Base-by-base conservation (phyloP, 1,284 basidiomycete genomes). In the Leccinum ponderosum region DNA sequence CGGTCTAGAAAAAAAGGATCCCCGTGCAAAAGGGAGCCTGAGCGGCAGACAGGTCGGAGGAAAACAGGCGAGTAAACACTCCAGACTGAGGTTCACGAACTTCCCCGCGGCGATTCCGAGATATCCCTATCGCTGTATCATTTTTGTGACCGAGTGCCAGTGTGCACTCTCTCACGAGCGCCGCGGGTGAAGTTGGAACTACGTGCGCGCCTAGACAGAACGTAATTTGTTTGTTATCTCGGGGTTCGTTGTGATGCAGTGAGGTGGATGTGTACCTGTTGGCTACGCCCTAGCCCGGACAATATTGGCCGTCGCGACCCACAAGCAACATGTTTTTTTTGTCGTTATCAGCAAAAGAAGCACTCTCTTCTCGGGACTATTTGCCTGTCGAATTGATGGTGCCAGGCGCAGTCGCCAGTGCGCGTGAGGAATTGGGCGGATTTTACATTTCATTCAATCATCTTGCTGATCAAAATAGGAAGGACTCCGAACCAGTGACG, bases 81-180 rank as follows among this genome's bases (percentile, higher is more conserved):
- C 57, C 4, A 3, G 25, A 31, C n/a, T 6, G 33, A 61, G 9
- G n/a, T 57, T 42, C 29, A 27, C 17, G 9, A 22, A 15, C 20
- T 27, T n/a, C 25, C 48, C 29, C 53, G 62, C 65, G 44, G 63
- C 39, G 35, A 15, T 59, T 9, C 15, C 29, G 15, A 47, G 8
- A 35, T 39, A 17, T 22, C 27, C 56, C 48, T 25, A 50, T 50
- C 48, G 12, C 25, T 15, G 48, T 50, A 25, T 22, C 12, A 50
- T 9, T 50, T 50, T 27, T 50, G 22, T 14, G 15, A 50, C 48
- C 20, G 25, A 61, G 31, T n/a, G 15, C 37, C 44, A 22, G 6
- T 47, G 17, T 47, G 20, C 44, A 47, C 3, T 47, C 44, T 44
- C 56, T 22, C 47, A 33, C 33, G 48, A 27, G 22, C 44, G 44